A percentile compares a stretch with the other conserved stretches of the same genome.
phyloP scores from a whole-genome alignment of 2,329 filamentous ascomycete genomes.

The Pseudogymnoascus destructans region DNA sequence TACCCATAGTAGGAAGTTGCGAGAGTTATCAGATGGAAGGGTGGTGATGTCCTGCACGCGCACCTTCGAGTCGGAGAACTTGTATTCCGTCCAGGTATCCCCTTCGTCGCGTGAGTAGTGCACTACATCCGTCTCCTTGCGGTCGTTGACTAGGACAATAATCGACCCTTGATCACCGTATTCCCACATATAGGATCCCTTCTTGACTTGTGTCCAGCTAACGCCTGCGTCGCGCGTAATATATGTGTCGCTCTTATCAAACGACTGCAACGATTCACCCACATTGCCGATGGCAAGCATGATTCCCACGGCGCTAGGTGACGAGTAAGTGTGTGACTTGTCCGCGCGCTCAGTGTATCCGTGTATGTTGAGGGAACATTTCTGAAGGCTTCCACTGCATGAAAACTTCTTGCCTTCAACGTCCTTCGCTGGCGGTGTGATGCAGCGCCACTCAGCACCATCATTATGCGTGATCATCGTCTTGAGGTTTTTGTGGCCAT shows the following conservation, averaged over 20 bases:
- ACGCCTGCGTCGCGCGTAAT: constrained; percentile 86
- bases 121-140: constrained; percentile 51
- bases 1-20: constrained; percentile 88
- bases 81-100: constrained; percentile 59
- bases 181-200: constrained; percentile 84
- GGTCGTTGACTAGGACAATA: constrained; percentile 70
- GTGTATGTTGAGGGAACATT: constrained; percentile 84
- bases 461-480: constrained; percentile 96
- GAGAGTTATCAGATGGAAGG: constrained; percentile 74
- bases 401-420: constrained; percentile 56
- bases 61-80: constrained; percentile 61
- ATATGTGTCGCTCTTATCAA: constrained; percentile 64
- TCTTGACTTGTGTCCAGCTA: constrained; percentile 72
- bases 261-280: constrained; percentile 36
- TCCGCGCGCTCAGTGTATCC: constrained; percentile 86
- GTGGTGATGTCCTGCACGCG: constrained; percentile 72
- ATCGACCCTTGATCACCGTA: constrained; percentile 93
- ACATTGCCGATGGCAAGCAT: constrained; percentile 92
- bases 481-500: constrained; percentile 64
- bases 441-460: constrained; percentile 69
- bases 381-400: constrained; percentile 50
- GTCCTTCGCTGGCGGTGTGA: constrained; percentile 60
- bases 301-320: constrained; percentile 72
- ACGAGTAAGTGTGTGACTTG: constrained; percentile 74
- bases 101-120: constrained; percentile 76